Base-by-base conservation (phyloP, 2,329 filamentous ascomycete genomes). In the Colletotrichum magnum region DNA sequence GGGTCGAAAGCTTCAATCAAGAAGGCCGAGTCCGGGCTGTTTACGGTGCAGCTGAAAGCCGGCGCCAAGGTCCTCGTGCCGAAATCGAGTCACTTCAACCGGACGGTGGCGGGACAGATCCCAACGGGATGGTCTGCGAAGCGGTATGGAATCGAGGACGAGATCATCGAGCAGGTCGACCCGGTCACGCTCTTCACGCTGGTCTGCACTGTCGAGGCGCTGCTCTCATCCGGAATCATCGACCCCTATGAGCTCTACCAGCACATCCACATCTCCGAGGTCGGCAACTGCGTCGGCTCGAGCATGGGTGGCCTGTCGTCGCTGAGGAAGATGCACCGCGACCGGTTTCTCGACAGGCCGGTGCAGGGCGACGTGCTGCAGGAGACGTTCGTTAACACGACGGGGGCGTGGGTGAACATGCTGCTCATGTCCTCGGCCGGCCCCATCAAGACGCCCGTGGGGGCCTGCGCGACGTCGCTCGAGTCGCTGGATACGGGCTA, bases 41-140 rank as follows among this genome's bases (percentile, higher is more conserved):
- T 92, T 84, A 95, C 93, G 60, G 94, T 99, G 58, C 94, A 94
- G 73, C 86, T 99, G 80, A 96, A 92, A 89, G 97, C 97, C 89
- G 95, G 95, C 60, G 96, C 96, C 28, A 94, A 92, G 32, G 89
- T 99, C 45, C 91, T 97, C 84, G 97, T 99, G 69, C 96, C 96
- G 74, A 98, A 98, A 88, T 95, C 96, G 41, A 89, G 98, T 60
- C 92, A 93, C 75, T 99, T 99, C 80, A 95, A 98, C 79, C 94
- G 96, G 72, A 92, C 98, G 26, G 96, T 99, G 72, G 96, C 96
- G 76, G 96, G 96, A 74, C 96, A 99, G 82, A 92, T 99, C 72
- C 96, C 96, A 1, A 97, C 94, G 24, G 96, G 96, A 71, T 99
- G 96, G 96, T 93, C 97, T 78, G 94, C 96, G 26, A 97, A 95